Evolutionary conservation across 805 yeast genomes (phyloP), one percentile per base, ranked within the genome.

Genomic region (Candida piceae): DNA sequence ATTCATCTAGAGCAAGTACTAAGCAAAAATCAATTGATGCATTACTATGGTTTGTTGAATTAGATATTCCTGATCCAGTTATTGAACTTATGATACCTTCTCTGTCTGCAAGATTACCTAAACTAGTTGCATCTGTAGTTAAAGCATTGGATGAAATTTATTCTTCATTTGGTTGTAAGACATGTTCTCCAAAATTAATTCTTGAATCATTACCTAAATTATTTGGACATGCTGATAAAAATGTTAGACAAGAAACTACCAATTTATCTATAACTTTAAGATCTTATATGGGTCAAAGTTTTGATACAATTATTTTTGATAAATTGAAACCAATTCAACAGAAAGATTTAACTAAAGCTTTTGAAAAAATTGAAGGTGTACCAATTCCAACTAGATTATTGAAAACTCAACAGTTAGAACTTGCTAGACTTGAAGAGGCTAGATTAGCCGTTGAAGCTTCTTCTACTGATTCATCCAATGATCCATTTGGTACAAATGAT

Each of bases 301-400:
- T 86, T 28, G 78, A 78, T 35, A 67, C 70, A 12, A 55, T 79
- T 0, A 61, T 87, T 27, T 74, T 86, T 38, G 74, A 81, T 3
- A 78, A 77, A 19, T 69, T 93, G 61, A 93, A 90, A 56, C 95
- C 96, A 0, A 86, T 88, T 16, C 97, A 90, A 58, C 90, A 86
- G 60, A 84, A 81, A 45, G 97, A 89, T 53, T 69, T 90, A 40
- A 67, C 76, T 6, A 75, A 76, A 24, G 78, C 76, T 18, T 86
- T 90, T 56, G 82, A 70, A 29, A 70, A 68, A 26, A 70, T 71
- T 7, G 62, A 55, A 13, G 55, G 48, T 3, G 50, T 53, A 2
- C 76, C 78, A 1, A 62, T 55, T 3, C 90, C 82, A 48, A 66
- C 67, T 33, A 63, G 90, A 46, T 60, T 69, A 12, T 66, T 86